Evolutionary conservation across 2,329 filamentous ascomycete genomes (phyloP).

Genomic region (Curvularia hawaiiensis): DNA sequence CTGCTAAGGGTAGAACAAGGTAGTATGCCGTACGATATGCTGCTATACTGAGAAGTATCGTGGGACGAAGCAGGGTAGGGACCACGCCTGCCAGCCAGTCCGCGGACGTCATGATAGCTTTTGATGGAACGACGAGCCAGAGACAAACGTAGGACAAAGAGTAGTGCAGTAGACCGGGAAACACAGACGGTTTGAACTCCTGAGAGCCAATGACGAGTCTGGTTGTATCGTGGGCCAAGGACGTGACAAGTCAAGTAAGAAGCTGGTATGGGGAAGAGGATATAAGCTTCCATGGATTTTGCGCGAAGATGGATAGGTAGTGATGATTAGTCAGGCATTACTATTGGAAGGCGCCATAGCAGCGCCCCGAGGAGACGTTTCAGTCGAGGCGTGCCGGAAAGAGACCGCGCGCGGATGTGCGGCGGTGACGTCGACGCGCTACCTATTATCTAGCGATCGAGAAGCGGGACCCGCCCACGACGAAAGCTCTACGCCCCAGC

Average conservation of each 20-base stretch:
- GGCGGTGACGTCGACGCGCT: slow-evolving; percentile 13
- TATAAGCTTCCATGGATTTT: neutral
- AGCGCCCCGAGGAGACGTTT: neutral
- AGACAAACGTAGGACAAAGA: neutral
- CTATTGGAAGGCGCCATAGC: neutral
- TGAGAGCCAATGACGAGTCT: slow-evolving; percentile 1
- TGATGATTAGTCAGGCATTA: neutral
- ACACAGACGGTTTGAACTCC: neutral
- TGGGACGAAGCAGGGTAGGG: slow-evolving; percentile 37
- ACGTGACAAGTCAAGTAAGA: slow-evolving; percentile 1
- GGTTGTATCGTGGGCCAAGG: neutral
- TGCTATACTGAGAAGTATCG: slow-evolving; percentile 31
- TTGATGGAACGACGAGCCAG: neutral
- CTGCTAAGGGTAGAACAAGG: too few species aligned
- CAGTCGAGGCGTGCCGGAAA: neutral
- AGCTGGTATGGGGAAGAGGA: neutral
- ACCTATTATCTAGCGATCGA: neutral
- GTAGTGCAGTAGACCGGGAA: neutral
- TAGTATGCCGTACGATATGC: slow-evolving; percentile 32
- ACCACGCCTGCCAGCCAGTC: slow-evolving; percentile 27
- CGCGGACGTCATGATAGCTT: slow-evolving; percentile 16
- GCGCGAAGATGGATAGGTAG: neutral
- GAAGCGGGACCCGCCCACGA: neutral
- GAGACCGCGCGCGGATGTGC: neutral
- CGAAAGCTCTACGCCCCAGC: neutral